Percentiles rank a stretch among this genome's conserved stretches.
Evolutionary conservation across 2,329 filamentous ascomycete genomes (phyloP).

Genomic region (Fusarium denticulatum): DNA sequence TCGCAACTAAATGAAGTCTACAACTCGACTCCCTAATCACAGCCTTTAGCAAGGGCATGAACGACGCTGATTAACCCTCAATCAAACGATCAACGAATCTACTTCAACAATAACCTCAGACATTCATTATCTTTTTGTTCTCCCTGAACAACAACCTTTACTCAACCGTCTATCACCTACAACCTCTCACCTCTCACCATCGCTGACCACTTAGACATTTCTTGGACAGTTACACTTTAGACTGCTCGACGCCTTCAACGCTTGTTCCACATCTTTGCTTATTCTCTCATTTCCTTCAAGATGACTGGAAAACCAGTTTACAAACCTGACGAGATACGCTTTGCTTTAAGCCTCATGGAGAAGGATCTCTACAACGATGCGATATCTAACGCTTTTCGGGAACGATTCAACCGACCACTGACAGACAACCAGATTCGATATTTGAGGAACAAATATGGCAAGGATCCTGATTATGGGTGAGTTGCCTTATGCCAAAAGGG

Average conservation of each 20-base stretch:
- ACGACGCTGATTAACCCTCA: slow-evolving; percentile 13
- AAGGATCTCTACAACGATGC: slow-evolving; percentile 36
- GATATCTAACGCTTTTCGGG: slow-evolving; percentile 44
- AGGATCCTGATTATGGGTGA: slow-evolving; percentile 52
- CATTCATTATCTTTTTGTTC: neutral
- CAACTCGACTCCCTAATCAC: neutral
- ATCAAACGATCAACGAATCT: neutral
- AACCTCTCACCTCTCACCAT: neutral
- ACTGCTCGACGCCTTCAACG: neutral
- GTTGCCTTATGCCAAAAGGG: slow-evolving; percentile 10
- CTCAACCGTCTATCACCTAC: neutral
- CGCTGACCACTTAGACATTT: neutral
- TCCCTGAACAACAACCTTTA: neutral
- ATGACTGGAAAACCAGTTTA: slow-evolving; percentile 48
- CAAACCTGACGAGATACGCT: slow-evolving; percentile 48
- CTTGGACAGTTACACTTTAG: slow-evolving; percentile 18
- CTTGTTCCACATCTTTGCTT: slow-evolving; percentile 1
- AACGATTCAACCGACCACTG: slow-evolving; percentile 44
- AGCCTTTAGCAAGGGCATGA: neutral
- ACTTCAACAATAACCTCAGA: neutral
- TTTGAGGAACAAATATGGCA: slow-evolving; percentile 54
- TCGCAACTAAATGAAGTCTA: neutral
- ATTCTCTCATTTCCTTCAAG: neutral
- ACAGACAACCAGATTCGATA: slow-evolving; percentile 52
- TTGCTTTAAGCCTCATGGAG: slow-evolving; percentile 46